Base-by-base conservation (phyloP, 345 rosid species). In the Arabidopsis suecica region DNA sequence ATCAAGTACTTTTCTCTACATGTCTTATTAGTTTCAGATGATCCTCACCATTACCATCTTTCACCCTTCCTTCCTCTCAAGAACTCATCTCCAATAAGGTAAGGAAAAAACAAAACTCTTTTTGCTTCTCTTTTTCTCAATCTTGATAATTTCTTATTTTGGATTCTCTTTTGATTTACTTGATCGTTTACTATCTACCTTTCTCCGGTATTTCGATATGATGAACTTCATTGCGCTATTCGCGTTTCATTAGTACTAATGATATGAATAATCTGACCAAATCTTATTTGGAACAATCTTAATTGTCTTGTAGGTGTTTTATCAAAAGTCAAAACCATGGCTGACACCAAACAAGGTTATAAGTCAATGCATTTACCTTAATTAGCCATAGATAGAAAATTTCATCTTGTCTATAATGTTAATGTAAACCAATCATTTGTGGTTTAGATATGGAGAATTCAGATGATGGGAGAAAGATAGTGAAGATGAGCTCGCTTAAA, bases 391-490 rank as follows among this genome's bases (percentile, higher is more conserved):
- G 1, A 33, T 40, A n/a, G 2, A 48, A 3, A 1, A 1, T 22
- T 34, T 42, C 3, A 0, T 48, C 36, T 1, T 70, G 4, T 10
- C 42, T 56, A 44, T 47, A 55, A 63, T 69, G 38, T 60, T 66
- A 5, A 14, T 54, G 48, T 16, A 14, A 13, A 51, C 12, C 16
- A 47, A 51, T 50, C 33, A 51, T 62, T 42, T 42, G 45, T 54
- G 57, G 13, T 20, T 16, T 61, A 47, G 90, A 85, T 53, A 54
- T 54, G 40, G 97, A 88, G 25, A 68, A n/a, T 65, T 76, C 73
- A 4, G 96, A 88, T 48, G 92, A 93, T 63, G 92, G 82, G 36
- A 88, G 78, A 86, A 88, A 86, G 82, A 83, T 84, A 78, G 81
- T 79, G 42, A 86, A 83, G 82, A 84, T 88, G 9, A 88, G 82